Conservation (phyloP, 225 moss, liverwort and hornwort species). For the Sphagnum tenellum region DNA sequence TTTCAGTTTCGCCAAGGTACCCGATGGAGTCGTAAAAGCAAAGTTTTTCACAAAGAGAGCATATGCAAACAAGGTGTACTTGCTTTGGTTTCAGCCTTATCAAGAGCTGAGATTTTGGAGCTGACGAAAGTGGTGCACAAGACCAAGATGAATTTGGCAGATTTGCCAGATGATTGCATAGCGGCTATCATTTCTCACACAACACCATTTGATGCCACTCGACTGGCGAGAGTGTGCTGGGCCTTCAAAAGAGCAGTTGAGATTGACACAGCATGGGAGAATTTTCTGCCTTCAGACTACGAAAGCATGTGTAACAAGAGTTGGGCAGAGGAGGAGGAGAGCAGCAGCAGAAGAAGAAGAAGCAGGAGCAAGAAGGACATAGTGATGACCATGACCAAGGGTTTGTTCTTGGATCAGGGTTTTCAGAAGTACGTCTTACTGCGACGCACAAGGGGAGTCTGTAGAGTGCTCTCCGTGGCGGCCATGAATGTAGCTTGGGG, state of each 20-base stretch:
- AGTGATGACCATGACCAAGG: conserved; percentile 46
- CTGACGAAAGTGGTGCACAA: no score
- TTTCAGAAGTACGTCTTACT: conserved; percentile 61
- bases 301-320: conserved; percentile 19
- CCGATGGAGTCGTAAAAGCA: no score
- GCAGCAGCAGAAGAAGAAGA: conserved; percentile 1
- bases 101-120: no score
- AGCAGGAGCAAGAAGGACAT: conserved; percentile 35
- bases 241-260: conserved; percentile 44
- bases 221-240: conserved; percentile 50
- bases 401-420: conserved; percentile 45
- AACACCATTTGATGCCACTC: conserved; percentile 45
- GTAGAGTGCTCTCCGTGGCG: conserved; percentile 60
- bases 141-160: conserved; percentile 27
- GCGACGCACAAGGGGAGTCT: conserved; percentile 52
- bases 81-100: no score
- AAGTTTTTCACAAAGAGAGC: no score
- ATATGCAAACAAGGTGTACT: no score
- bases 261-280: conserved; percentile 53
- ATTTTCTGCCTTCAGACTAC: conserved; percentile 60
- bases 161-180: conserved; percentile 72
- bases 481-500: conserved; percentile 69
- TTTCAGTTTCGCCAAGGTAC: no score
- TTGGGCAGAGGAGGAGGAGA: no score
- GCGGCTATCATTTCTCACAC: conserved; percentile 47